A percentile compares a stretch with the other conserved stretches of the same genome.
phyloP scores from a whole-genome alignment of 2,329 filamentous ascomycete genomes.

The Apiospora marii region DNA sequence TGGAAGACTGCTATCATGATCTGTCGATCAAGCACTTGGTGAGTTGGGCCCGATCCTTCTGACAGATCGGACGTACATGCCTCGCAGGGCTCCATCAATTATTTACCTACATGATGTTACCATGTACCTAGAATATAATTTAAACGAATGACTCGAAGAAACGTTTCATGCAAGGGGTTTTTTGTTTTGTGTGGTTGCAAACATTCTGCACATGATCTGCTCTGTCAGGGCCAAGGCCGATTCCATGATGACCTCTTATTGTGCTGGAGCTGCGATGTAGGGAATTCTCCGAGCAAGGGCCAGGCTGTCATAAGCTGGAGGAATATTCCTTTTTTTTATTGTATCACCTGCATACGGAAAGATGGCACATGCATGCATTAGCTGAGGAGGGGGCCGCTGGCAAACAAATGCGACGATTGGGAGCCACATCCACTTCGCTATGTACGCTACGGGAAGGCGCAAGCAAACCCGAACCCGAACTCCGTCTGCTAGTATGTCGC shows the following conservation, averaged over 20 bases:
- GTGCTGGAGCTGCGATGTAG: neutral
- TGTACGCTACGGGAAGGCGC: neutral
- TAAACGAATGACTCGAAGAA: neutral
- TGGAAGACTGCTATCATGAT: neutral
- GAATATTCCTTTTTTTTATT: neutral
- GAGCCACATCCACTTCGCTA: neutral
- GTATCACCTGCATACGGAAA: neutral
- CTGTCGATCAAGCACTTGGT: neutral
- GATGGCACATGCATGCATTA: slow-evolving; percentile 16
- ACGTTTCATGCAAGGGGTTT: neutral
- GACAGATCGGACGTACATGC: neutral
- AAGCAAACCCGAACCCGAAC: slow-evolving; percentile 1
- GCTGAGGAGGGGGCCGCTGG: neutral
- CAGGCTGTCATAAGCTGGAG: neutral
- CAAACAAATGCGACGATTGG: neutral
- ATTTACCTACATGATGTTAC: neutral
- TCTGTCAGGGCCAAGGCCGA: neutral
- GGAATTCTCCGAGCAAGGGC: neutral
- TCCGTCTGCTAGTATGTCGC: neutral
- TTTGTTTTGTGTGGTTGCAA: neutral
- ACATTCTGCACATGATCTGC: neutral
- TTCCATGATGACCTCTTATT: neutral
- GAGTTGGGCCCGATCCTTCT: neutral
- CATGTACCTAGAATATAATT: neutral
- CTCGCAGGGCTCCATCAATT: neutral